Evolutionary conservation across 2,329 filamentous ascomycete species (phyloP).

Genomic region (Leptoxyphium fumago): DNA sequence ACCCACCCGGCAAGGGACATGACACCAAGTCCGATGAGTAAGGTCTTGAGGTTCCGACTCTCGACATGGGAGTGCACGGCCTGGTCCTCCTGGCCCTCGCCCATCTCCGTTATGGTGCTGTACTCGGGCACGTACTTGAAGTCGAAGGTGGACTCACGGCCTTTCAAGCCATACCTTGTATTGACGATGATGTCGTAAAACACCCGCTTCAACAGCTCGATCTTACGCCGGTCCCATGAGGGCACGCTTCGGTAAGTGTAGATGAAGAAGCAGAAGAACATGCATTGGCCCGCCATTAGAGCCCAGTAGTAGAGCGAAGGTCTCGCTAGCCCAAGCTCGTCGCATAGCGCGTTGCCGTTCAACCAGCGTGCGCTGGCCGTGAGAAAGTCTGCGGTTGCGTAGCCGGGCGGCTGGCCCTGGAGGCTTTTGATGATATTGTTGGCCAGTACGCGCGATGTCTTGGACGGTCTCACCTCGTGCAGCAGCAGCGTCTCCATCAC

Average conservation of each 20-base stretch:
- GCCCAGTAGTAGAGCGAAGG: conserved; percentile 44
- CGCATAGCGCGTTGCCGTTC: conserved; percentile 49
- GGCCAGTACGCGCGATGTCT: conserved; percentile 48
- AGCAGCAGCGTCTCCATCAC: conserved; percentile 55
- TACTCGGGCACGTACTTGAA: conserved; percentile 56
- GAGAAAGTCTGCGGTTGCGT: conserved; percentile 51
- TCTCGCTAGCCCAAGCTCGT: conserved; percentile 43
- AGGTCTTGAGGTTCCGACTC: conserved; percentile 31
- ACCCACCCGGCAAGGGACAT: conserved; percentile 15
- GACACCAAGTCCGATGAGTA: conserved; percentile 26
- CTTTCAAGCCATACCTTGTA: conserved; percentile 46
- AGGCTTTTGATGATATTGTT: conserved; percentile 62
- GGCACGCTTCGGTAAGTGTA: conserved; percentile 38
- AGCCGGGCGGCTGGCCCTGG: conserved; percentile 50
- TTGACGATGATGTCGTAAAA: conserved; percentile 49
- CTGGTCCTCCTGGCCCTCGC: conserved; percentile 26
- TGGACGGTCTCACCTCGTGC: conserved; percentile 51
- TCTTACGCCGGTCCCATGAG: conserved; percentile 36
- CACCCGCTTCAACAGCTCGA: conserved; percentile 34
- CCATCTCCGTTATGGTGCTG: conserved; percentile 34
- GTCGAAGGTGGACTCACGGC: conserved; percentile 48
- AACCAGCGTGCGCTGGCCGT: conserved; percentile 54
- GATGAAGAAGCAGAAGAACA: conserved; percentile 45
- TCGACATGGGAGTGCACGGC: conserved; percentile 27
- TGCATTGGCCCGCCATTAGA: conserved; percentile 49